Evolutionary conservation across 768 basidiomycete genomes (phyloP).

Genomic region (Nidula microcarpa): DNA sequence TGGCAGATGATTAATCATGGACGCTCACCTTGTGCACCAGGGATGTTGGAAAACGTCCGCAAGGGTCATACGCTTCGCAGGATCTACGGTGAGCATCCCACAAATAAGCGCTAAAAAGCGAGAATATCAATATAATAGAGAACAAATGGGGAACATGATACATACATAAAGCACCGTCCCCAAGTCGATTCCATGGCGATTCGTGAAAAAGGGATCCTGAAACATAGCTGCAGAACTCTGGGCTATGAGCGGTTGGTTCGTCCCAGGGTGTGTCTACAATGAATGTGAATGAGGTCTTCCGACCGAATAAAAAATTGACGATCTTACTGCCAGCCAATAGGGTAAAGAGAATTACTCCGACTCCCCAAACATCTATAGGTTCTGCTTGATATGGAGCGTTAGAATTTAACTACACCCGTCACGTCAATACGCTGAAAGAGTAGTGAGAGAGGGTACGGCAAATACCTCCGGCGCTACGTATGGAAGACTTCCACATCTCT

Average conservation of each 20-base stretch:
- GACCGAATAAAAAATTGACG: neutral
- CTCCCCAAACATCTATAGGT: conserved; percentile 94
- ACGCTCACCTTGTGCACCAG: conserved; percentile 66
- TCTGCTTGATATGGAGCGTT: conserved; percentile 79
- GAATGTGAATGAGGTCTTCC: neutral
- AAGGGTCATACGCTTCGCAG: conserved; percentile 64
- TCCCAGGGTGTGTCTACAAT: conserved; percentile 94
- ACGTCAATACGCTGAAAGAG: neutral
- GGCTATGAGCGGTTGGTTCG: conserved; percentile 75
- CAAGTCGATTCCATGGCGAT: conserved; percentile 76
- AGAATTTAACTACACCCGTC: conserved; percentile 51
- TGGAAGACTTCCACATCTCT: conserved; percentile 88
- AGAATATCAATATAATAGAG: neutral
- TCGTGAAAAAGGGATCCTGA: conserved; percentile 71
- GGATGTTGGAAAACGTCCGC: conserved; percentile 47
- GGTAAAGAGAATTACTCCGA: conserved; percentile 92
- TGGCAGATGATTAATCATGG: too few species aligned
- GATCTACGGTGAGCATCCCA: conserved; percentile 70
- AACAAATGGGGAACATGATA: conserved; percentile 4
- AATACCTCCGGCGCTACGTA: conserved; percentile 93
- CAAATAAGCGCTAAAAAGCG: conserved; percentile 61
- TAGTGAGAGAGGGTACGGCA: neutral
- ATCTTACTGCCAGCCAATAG: conserved; percentile 84
- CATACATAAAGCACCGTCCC: conserved; percentile 58
- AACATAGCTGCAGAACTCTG: conserved; percentile 77